Percentiles rank a stretch among this genome's conserved stretches.
phyloP scores from a whole-genome alignment of 208 protist species.

The Borovskyia barvae region DNA sequence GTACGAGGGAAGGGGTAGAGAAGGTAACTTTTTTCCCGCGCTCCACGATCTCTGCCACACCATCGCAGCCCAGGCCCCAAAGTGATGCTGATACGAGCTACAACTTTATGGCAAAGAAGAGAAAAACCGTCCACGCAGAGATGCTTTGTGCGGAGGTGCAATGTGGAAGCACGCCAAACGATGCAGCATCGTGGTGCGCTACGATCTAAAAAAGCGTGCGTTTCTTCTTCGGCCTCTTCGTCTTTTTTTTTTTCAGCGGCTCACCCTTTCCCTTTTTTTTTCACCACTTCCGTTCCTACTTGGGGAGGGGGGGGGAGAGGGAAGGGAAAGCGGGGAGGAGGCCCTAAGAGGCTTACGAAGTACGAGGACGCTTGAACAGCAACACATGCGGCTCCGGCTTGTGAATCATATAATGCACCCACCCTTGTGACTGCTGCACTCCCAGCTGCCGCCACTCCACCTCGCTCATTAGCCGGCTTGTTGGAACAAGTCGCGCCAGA shows the following conservation, averaged over 20 bases:
- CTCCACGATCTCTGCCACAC: no score
- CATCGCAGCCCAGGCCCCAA: no score
- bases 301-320: not conserved
- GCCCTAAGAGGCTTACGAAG: slow-evolving; percentile 15
- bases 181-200: no score
- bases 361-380: slow-evolving; percentile 90
- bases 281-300: no score
- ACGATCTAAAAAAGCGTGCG: no score
- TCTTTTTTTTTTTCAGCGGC: no score
- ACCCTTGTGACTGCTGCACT: slow-evolving; percentile 97
- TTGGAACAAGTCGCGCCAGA: slow-evolving; percentile 90
- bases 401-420: slow-evolving; percentile 98
- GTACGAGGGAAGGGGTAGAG: no score
- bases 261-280: not conserved
- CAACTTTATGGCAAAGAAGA: no score
- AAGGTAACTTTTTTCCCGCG: no score
- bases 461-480: slow-evolving; percentile 92
- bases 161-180: not conserved
- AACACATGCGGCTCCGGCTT: slow-evolving; percentile 96
- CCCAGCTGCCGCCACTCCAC: slow-evolving; percentile 96
- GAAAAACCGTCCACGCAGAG: not conserved
- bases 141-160: not conserved
- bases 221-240: no score
- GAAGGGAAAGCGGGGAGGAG: not conserved
- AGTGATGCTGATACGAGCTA: no score